Percentiles rank a stretch among this genome's conserved stretches.
Evolutionary conservation across 768 basidiomycete species (phyloP).

Genomic region (Coprinopsis sp.): DNA sequence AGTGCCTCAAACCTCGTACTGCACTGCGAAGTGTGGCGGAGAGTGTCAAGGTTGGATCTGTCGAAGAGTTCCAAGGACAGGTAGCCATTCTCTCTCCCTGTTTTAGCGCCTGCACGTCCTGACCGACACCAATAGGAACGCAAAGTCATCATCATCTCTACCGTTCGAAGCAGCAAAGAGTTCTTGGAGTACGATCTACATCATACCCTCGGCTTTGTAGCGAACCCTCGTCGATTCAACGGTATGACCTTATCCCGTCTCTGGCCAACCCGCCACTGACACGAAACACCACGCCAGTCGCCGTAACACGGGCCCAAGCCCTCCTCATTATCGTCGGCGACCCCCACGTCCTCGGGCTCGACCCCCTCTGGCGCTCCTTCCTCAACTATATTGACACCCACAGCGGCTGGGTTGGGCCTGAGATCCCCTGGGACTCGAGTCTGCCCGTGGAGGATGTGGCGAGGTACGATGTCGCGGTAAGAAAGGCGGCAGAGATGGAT

Average conservation of each 20-base stretch:
- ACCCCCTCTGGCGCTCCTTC: slow-evolving; percentile 58
- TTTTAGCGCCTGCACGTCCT: slow-evolving; percentile 30
- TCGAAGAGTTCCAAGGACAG: slow-evolving; percentile 67
- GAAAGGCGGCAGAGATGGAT: too few relatives aligned
- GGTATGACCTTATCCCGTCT: slow-evolving; percentile 26
- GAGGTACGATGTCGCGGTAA: too few relatives aligned
- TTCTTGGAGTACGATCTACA: slow-evolving; percentile 50
- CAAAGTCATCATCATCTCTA: slow-evolving; percentile 53
- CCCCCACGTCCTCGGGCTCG: slow-evolving; percentile 50
- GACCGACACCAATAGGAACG: slow-evolving; percentile 40
- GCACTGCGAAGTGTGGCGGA: slow-evolving; percentile 30
- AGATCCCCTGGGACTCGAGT: slow-evolving; percentile 48
- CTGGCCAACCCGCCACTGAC: neutral
- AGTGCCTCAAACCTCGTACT: slow-evolving; percentile 44
- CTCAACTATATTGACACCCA: slow-evolving; percentile 48
- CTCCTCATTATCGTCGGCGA: slow-evolving; percentile 58
- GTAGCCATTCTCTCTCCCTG: slow-evolving; percentile 20
- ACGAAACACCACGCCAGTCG: slow-evolving; percentile 34
- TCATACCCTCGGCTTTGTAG: slow-evolving; percentile 56
- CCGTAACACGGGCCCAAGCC: slow-evolving; percentile 58
- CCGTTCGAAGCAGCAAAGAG: slow-evolving; percentile 51
- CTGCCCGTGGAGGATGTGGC: slow-evolving; percentile 32
- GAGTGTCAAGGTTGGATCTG: slow-evolving; percentile 56
- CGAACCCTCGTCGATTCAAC: slow-evolving; percentile 57
- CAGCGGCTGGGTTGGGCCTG: slow-evolving; percentile 51